A percentile compares a stretch with the other conserved stretches of the same genome.
These are phyloP conservation scores for Cryptomeria japonica DNA, from an alignment of 75 land plant species.

Conservation along the genomic window DNA sequence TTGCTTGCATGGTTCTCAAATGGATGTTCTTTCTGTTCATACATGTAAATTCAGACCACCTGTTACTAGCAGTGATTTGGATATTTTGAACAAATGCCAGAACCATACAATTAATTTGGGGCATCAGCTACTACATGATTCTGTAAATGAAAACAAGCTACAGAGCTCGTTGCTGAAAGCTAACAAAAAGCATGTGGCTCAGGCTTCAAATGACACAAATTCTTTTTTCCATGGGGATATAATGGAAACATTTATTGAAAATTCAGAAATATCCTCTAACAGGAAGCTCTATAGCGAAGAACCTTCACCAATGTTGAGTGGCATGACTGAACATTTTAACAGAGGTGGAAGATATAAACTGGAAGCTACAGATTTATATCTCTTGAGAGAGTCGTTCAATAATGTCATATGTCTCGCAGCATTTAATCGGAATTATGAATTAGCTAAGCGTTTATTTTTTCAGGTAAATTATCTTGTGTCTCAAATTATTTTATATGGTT, in stretches of 20 bases:
- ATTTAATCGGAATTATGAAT: constrained; percentile 23
- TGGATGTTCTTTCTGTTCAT: not conserved
- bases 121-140: not conserved
- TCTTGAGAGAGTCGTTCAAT: constrained; percentile 61
- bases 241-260: not conserved
- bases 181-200: not conserved
- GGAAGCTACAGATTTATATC: constrained; percentile 10
- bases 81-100: not conserved
- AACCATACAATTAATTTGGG: not conserved
- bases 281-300: not conserved
- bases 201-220: not conserved
- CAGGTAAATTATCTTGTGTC: constrained; percentile 48
- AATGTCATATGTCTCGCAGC: constrained; percentile 68
- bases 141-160: not conserved
- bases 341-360: not conserved
- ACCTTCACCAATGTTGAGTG: not conserved
- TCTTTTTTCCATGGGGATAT: not conserved
- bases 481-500: not conserved
- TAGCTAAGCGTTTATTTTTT: constrained; percentile 60
- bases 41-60: not conserved
- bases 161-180: not conserved
- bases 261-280: not conserved
- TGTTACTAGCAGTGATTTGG: not conserved
- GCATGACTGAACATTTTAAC: not conserved
- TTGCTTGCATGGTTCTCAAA: not conserved